A percentile compares a stretch with the other conserved stretches of the same genome.
Conservation (phyloP, 345 rosid species). For the Firmiana major region DNA sequence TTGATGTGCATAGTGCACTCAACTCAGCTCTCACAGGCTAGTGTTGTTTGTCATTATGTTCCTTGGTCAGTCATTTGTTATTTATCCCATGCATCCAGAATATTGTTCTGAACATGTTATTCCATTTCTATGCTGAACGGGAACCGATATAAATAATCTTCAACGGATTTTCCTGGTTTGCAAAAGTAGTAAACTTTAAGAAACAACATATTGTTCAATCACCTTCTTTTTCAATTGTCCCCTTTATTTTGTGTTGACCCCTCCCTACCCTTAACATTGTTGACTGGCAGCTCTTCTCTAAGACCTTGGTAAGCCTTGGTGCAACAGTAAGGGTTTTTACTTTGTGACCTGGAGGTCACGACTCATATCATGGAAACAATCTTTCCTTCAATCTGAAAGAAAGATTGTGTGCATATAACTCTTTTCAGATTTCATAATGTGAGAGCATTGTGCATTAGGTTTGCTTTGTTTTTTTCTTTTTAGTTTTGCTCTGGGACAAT, state of each 20-base stretch:
- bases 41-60: neutral
- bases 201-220: neutral
- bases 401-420: too few species aligned
- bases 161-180: neutral
- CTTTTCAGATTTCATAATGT: too few species aligned
- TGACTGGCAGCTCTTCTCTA: too few species aligned
- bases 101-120: neutral
- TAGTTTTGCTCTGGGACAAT: neutral
- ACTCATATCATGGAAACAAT: too few species aligned
- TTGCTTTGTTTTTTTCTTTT: too few species aligned
- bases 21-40: conserved; percentile 35
- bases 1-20: conserved; percentile 49
- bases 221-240: neutral
- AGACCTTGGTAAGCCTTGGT: too few species aligned
- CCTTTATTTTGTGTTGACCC: neutral
- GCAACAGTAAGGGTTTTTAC: too few species aligned
- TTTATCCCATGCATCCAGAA: neutral
- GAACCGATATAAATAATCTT: conserved; percentile 11
- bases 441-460: too few species aligned
- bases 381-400: too few species aligned
- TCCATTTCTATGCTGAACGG: neutral
- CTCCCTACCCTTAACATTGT: neutral
- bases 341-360: too few species aligned
- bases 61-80: conserved; percentile 2
- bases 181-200: neutral